Evolutionary conservation across 805 yeast genomes (phyloP), one percentile per base, ranked within the genome.

Genomic region (Metschnikowia proteae): DNA sequence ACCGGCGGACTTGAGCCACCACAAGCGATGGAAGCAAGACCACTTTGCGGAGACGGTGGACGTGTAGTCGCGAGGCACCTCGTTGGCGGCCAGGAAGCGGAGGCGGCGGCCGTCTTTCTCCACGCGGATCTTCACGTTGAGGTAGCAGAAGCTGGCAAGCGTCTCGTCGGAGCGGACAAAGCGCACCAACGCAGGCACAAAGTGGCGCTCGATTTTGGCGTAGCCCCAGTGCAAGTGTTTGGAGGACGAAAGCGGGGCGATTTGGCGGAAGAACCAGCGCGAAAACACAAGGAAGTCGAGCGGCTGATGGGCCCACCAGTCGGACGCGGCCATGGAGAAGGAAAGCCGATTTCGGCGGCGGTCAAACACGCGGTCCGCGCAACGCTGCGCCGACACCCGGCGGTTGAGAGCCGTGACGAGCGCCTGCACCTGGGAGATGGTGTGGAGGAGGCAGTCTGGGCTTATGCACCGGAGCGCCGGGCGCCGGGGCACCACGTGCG

Each of bases 221-320:
- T 68, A 73, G 3, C 64, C 53, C 74, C 74, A 73, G 52, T 71
- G 69, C 50, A 64, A 69, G 40, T 68, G 66, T 41, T 62, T 63
- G 1, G 68, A 57, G 0, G 75, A 57, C 1, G 75, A 65, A 3
- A 64, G 47, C 0, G 67, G 67, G 37, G 56, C 57, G 4, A 71
- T 50, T 3, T 40, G 39, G 17, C 59, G 54, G 49, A 56, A 71
- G 4, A 73, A 46, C 49, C 65, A 62, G 27, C 71, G 55, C 28
- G 73, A 62, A n/a, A 64, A 29, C 0, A 65, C 66, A 3, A 54
- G 26, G 5, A 28, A 47, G 43, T 57, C 53, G 6, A 33, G 45
- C 3, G 6, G 11, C 23, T 25, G 25, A 26, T 32, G 10, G 26
- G 13, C 17, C 45, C 38, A 42, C 17, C 32, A 33, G 17, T 13